Base-by-base conservation (phyloP, 805 yeast species). In the Wickerhamiella occidentalis region DNA sequence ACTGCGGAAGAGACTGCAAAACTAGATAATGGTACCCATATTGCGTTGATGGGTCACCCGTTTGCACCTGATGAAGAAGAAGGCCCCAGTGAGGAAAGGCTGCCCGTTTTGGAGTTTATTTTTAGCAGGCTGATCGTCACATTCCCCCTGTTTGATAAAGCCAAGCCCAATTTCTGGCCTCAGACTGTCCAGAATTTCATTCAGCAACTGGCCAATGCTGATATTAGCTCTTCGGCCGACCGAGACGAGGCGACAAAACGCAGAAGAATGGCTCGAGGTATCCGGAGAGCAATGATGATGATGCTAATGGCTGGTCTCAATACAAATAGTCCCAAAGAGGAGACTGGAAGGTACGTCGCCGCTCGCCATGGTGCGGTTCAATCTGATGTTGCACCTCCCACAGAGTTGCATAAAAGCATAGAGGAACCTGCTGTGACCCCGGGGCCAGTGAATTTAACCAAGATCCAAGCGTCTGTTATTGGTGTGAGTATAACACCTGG, bases 1-100 rank as follows among this genome's bases (percentile, higher is more conserved):
- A 65, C 87, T 28, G 70, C 73, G 11, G 60, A 70, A 4, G 98
- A 90, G 62, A 68, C 86, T 38, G 74, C 69, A 25, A 63, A 62
- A 19, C 64, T 87, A 37, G 74, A 79, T 52, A 77, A 78, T 52
- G 76, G 78, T 28, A 67, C 75, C 17, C 80, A 87, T 11, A 68
- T 90, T 37, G 70, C 82, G 36, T 66, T 74, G 46, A 74, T 90
- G 56, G 96, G 96, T 0, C 73, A 73, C 18, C 97, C 97, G 1
- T 90, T 90, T 63, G 64, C 70, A 19, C 58, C 51, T 2, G 8
- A 13, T 13, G 37, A 42, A 15, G 36, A 18, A 11, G 15, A 15
- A 6, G 26, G 18, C n/a, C 25, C 22, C 23, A 18, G 36, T 18
- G 40, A 35, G 19, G 26, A 66, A 3, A 69, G 72, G 21, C 78